Conservation (phyloP, 2,329 filamentous ascomycete genomes). For the Talaromyces pinophilus region DNA sequence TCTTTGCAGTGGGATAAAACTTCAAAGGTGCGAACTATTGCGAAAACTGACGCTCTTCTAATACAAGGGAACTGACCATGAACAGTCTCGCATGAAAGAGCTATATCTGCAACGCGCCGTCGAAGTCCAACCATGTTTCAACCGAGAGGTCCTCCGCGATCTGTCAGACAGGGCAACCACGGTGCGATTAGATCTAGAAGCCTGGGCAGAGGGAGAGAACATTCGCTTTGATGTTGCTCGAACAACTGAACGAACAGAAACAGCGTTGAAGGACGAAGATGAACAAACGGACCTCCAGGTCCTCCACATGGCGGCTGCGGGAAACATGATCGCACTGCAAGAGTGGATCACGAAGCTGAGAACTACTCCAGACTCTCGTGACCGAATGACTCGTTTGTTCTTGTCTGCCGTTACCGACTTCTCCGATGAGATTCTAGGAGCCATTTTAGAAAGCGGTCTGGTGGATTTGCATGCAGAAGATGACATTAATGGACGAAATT, state of each 20-base stretch:
- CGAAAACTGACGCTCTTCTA: slow-evolving; percentile 26
- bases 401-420: slow-evolving; percentile 86
- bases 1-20: slow-evolving; percentile 86
- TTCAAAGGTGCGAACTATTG: slow-evolving; percentile 66
- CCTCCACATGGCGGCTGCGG: slow-evolving; percentile 75
- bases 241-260: slow-evolving; percentile 41
- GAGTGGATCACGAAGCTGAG: slow-evolving; percentile 77
- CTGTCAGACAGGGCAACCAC: slow-evolving; percentile 96
- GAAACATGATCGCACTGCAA: slow-evolving; percentile 73
- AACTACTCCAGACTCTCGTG: slow-evolving; percentile 62
- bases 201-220: slow-evolving; percentile 95
- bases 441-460: slow-evolving; percentile 75
- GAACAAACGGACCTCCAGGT: slow-evolving; percentile 86
- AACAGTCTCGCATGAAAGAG: slow-evolving; percentile 88
- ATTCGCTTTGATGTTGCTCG: slow-evolving; percentile 70
- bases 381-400: slow-evolving; percentile 86
- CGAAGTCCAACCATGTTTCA: slow-evolving; percentile 97
- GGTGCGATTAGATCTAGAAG: slow-evolving; percentile 89
- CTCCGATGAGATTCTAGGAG: slow-evolving; percentile 70
- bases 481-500: slow-evolving; percentile 96
- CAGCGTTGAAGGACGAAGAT: slow-evolving; percentile 69
- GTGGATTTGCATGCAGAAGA: slow-evolving; percentile 93
- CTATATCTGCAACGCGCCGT: slow-evolving; percentile 93
- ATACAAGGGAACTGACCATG: background rate
- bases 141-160: slow-evolving; percentile 93